These are phyloP conservation scores for Viola odorata DNA, from an alignment of 345 rosid species.

Conservation along the genomic window DNA sequence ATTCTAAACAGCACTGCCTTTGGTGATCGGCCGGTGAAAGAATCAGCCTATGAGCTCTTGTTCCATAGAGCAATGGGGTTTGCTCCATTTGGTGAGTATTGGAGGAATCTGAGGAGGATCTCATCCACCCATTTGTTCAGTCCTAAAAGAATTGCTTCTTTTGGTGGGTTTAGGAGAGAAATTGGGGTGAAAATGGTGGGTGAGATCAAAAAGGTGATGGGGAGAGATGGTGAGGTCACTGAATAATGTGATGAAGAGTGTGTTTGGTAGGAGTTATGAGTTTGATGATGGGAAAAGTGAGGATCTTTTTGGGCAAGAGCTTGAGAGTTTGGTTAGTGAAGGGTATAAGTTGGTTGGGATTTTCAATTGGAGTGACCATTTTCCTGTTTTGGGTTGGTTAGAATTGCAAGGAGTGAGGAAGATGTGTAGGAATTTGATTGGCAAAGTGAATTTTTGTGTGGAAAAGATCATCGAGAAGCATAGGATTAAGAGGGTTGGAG, in stretches of 20 bases:
- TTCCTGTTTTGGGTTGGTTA: constrained; percentile 54
- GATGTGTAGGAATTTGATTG: constrained; percentile 48
- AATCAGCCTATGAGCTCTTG: constrained; percentile 76
- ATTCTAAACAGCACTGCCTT: constrained; percentile 69
- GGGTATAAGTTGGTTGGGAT: constrained; percentile 67
- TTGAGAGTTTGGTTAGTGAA: constrained; percentile 64
- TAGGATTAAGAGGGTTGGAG: constrained; percentile 23
- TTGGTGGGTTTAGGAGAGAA: constrained; percentile 36
- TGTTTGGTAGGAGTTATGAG: constrained; percentile 63
- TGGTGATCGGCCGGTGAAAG: constrained; percentile 78
- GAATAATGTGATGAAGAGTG: constrained; percentile 69
- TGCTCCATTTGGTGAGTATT: constrained; percentile 75
- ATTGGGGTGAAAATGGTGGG: constrained; percentile 49
- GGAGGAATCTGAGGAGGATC: constrained; percentile 82
- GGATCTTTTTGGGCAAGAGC: constrained; percentile 26
- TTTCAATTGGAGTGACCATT: constrained; percentile 87
- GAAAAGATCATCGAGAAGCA: constrained; percentile 56
- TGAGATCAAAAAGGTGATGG: constrained; percentile 26
- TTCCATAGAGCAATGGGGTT: constrained; percentile 88
- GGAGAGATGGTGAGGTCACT: constrained; percentile 42
- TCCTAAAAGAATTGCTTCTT: constrained; percentile 49
- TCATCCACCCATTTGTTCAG: constrained; percentile 75
- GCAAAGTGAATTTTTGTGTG: constrained; percentile 54
- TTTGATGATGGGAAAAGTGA: constrained; percentile 21
- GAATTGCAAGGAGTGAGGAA: constrained; percentile 77